Percentiles rank a stretch among this genome's conserved stretches.
phyloP scores from a whole-genome alignment of 257 asterid species.

The Nicotiana sylvestris region DNA sequence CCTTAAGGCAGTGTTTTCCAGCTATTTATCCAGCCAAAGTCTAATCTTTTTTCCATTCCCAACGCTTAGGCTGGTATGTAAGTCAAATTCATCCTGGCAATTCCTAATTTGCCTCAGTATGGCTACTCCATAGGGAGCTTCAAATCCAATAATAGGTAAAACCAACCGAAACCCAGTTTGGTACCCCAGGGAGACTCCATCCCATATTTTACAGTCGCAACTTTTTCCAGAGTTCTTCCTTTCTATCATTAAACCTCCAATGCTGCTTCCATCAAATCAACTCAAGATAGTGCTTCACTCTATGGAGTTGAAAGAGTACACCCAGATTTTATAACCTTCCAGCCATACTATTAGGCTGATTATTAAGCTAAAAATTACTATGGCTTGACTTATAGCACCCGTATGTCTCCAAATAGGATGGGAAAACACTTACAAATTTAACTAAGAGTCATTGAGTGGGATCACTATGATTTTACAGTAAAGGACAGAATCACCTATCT shows the following conservation, averaged over 20 bases:
- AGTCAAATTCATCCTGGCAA: not conserved
- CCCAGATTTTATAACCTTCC: not conserved
- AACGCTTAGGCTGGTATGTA: not conserved
- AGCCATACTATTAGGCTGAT: not conserved
- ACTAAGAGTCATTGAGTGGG: not conserved
- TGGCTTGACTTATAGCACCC: not conserved
- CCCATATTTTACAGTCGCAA: not conserved
- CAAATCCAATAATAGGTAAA: too few species aligned
- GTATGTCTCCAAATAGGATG: not conserved
- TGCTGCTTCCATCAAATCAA: not conserved
- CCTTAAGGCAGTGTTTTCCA: not conserved
- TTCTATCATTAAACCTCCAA: not conserved
- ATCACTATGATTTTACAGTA: not conserved
- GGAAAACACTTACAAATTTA: not conserved
- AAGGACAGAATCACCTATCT: not conserved
- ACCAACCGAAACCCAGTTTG: not conserved
- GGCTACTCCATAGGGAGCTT: not conserved
- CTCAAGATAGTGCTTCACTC: not conserved
- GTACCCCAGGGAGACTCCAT: constrained; percentile 1
- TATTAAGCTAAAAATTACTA: not conserved
- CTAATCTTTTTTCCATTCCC: not conserved
- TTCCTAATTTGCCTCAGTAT: not conserved
- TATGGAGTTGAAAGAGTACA: not conserved
- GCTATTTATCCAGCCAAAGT: not conserved
- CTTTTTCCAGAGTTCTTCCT: not conserved